Base-by-base conservation (phyloP, 106 monocot species). In the Xerophyta viscosa region DNA sequence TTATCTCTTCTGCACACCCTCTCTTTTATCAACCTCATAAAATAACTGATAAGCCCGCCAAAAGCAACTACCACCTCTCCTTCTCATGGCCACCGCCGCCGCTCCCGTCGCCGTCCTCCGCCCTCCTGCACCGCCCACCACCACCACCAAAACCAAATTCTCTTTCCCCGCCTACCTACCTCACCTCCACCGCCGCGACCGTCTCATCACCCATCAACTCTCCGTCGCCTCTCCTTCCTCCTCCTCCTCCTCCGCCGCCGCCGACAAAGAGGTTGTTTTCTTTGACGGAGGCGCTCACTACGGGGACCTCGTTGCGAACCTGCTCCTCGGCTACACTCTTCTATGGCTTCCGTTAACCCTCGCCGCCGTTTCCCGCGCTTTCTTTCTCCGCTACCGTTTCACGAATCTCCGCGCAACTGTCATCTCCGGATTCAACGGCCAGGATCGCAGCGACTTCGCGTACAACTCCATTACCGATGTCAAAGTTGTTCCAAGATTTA, bases 211-310 rank as follows among this genome's bases (percentile, higher is more conserved):
- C 46, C 22, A 14, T 29, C 52, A 20, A 1, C 50, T 41, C 48
- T 48, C 41, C 36, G 37, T 56, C 46, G 46, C 48, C 24, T 56
- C 61, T 8, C 25, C 67, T n/a, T n/a, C n/a, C 17, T 29, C 60
- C 23, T 11, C 60, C 6, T 4, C 47, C 50, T 49, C 46, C 17
- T 7, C 50, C 26, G 20, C 41, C 22, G 20, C 41, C 20, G 31
- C 39, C 1, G 64, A 43, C 6, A 48, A 61, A 19, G 85, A 86
- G 59, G 31, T 48, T 26, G 54, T 86, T 24, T 86, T 76, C 72
- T 86, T 86, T 80, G 85, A 86, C 44, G 85, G 85, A 6, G 85
- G 85, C 23, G 76, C 80, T 15, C 85, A 86, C 80, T 86, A 80
- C 65, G 80, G 85, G 0, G 85, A 86, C 62, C 76, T 86, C 31